These are phyloP conservation scores for Trichophyton verrucosum DNA, from an alignment of 2,329 filamentous ascomycete genomes.

Conservation along the genomic window DNA sequence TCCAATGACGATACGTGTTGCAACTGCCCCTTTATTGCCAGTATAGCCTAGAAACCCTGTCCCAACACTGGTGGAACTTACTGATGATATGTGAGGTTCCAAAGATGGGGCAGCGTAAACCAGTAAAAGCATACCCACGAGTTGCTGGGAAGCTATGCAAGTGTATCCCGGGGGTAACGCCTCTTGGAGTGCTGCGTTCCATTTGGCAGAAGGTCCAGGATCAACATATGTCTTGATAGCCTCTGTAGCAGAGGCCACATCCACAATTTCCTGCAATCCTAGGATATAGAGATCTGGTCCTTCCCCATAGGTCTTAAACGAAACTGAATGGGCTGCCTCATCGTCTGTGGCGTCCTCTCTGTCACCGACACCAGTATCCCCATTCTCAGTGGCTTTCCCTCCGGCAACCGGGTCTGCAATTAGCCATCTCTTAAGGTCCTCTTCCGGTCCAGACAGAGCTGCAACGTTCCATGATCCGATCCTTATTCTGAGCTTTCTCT, in stretches of 20 bases:
- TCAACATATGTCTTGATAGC: constrained; percentile 68
- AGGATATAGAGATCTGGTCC: constrained; percentile 83
- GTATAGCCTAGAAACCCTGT: constrained; percentile 87
- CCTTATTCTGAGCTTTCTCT: constrained; percentile 67
- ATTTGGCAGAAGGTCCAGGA: constrained; percentile 57
- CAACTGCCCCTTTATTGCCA: constrained; percentile 89
- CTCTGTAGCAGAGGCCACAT: constrained; percentile 63
- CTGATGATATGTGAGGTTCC: constrained; percentile 59
- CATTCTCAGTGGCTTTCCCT: constrained; percentile 20
- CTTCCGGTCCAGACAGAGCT: constrained; percentile 68
- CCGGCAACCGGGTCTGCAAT: constrained; percentile 38
- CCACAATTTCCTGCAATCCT: constrained; percentile 83
- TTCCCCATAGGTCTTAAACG: constrained; percentile 42
- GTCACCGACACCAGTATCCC: constrained; percentile 14
- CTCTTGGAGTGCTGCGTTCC: constrained; percentile 63
- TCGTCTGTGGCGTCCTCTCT: not conserved
- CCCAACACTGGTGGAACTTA: constrained; percentile 72
- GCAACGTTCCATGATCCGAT: constrained; percentile 95
- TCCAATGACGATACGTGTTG: constrained; percentile 68
- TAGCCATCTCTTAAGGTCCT: constrained; percentile 83
- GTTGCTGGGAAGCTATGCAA: constrained; percentile 66
- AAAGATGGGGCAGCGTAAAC: constrained; percentile 75
- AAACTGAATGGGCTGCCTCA: not conserved
- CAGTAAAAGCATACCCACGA: constrained; percentile 72
- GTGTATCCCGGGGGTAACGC: constrained; percentile 66